A percentile compares a stretch with the other conserved stretches of the same genome.
Evolutionary conservation across 495 filamentous ascomycete species (phyloP).

Genomic region (Lichenothelia convexa): DNA sequence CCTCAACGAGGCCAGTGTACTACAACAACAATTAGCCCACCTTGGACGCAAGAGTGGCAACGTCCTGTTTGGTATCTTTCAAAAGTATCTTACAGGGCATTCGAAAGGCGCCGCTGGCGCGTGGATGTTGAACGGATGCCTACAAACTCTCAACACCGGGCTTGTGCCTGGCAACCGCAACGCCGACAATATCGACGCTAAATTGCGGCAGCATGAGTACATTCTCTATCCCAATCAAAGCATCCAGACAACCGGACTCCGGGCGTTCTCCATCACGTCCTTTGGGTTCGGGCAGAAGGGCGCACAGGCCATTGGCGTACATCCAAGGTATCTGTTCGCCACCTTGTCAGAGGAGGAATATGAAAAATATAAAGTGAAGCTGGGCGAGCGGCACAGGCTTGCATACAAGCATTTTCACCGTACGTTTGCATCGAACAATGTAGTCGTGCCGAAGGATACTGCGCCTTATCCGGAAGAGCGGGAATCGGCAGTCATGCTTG

Average conservation of each 20-base stretch:
- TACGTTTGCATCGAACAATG: slow-evolving; percentile 83
- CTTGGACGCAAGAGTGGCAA: slow-evolving; percentile 92
- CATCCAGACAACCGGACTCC: slow-evolving; percentile 95
- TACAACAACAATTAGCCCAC: slow-evolving; percentile 91
- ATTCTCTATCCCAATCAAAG: slow-evolving; percentile 89
- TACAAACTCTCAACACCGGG: slow-evolving; percentile 85
- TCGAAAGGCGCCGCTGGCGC: slow-evolving; percentile 98
- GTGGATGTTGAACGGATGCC: slow-evolving; percentile 97
- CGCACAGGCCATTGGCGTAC: slow-evolving; percentile 89
- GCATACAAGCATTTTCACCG: slow-evolving; percentile 97
- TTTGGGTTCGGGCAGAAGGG: slow-evolving; percentile 99
- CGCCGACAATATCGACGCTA: slow-evolving; percentile 89
- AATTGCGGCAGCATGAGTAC: slow-evolving; percentile 92
- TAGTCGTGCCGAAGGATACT: slow-evolving; percentile 88
- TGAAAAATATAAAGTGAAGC: slow-evolving; percentile 65
- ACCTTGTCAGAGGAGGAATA: slow-evolving; percentile 77
- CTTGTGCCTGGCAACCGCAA: slow-evolving; percentile 95
- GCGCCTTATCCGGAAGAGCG: slow-evolving; percentile 80
- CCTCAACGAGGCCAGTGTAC: slow-evolving; percentile 96
- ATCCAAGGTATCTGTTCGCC: slow-evolving; percentile 89
- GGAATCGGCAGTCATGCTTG: slow-evolving; percentile 71
- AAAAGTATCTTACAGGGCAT: slow-evolving; percentile 97
- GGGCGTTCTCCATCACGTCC: slow-evolving; percentile 95
- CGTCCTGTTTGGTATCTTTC: slow-evolving; percentile 91
- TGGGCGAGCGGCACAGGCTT: slow-evolving; percentile 85